phyloP scores from a whole-genome alignment of 2,329 filamentous ascomycete species.

The Verticillium dahliae region DNA sequence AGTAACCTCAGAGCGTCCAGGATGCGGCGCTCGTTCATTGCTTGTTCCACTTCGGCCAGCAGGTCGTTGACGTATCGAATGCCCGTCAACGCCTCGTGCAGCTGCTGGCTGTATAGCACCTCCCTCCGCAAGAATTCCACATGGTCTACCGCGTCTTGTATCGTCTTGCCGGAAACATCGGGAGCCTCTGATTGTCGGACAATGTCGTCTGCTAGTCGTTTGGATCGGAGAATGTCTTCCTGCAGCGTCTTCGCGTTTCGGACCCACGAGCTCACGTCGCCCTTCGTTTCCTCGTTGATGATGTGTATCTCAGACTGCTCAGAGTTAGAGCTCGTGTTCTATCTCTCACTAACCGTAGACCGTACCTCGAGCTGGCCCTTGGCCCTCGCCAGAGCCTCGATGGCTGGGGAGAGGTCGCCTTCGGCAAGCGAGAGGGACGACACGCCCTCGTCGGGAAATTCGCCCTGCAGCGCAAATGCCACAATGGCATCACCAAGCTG shows the following conservation, averaged over 20 bases:
- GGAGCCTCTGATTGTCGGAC: slow-evolving; percentile 66
- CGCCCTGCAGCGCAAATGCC: slow-evolving; percentile 30
- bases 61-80: slow-evolving; percentile 54
- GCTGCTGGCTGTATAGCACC: slow-evolving; percentile 51
- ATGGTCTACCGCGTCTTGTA: slow-evolving; percentile 46
- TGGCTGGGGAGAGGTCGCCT: slow-evolving; percentile 29
- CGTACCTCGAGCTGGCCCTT: slow-evolving; percentile 32
- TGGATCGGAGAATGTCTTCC: slow-evolving; percentile 75
- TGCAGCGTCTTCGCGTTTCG: slow-evolving; percentile 77
- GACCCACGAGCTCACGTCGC: slow-evolving; percentile 82
- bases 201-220: slow-evolving; percentile 74
- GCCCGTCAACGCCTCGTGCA: slow-evolving; percentile 41
- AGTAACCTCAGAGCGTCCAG: slow-evolving; percentile 51
- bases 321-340: not conserved
- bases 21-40: slow-evolving; percentile 46
- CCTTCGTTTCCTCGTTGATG: slow-evolving; percentile 69
- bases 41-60: slow-evolving; percentile 54
- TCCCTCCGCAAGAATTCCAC: slow-evolving; percentile 52
- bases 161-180: slow-evolving; percentile 43
- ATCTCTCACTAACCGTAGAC: not conserved
- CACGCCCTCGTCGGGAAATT: slow-evolving; percentile 31
- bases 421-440: slow-evolving; percentile 28
- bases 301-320: slow-evolving; percentile 61
- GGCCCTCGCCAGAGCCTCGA: slow-evolving; percentile 28
- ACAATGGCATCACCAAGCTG: slow-evolving; percentile 32